Conservation (phyloP, 2,329 filamentous ascomycete genomes). For the Diaporthe helianthi region DNA sequence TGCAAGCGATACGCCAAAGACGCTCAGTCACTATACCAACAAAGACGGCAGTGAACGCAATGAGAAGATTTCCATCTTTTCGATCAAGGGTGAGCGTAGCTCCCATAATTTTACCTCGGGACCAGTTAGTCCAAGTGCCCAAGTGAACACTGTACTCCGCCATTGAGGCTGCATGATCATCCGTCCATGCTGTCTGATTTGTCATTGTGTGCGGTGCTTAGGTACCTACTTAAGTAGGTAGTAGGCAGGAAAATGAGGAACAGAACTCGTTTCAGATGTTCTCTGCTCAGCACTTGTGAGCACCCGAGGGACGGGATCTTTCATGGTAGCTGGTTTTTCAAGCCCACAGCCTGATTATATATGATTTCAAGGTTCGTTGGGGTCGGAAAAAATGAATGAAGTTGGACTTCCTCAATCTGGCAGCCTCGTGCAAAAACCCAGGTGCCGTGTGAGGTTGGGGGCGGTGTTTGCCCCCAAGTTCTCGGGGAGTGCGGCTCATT, state of each 20-base stretch:
- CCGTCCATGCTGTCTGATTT: background rate
- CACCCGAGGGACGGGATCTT: too few relatives aligned
- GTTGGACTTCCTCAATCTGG: too few relatives aligned
- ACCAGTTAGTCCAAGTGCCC: constrained; percentile 44
- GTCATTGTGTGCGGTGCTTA: background rate
- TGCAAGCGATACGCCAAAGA: constrained; percentile 38
- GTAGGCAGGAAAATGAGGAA: too few relatives aligned
- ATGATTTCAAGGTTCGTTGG: too few relatives aligned
- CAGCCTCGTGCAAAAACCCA: background rate
- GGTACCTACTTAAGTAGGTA: too few relatives aligned
- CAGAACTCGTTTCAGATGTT: too few relatives aligned
- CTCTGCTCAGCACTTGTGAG: too few relatives aligned
- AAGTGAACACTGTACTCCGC: background rate
- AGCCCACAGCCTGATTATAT: too few relatives aligned
- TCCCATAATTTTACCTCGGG: constrained; percentile 41
- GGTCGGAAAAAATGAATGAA: too few relatives aligned
- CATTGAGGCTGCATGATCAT: background rate
- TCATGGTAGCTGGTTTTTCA: too few relatives aligned
- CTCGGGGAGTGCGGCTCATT: background rate
- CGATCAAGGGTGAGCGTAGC: constrained; percentile 43
- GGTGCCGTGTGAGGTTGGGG: background rate
- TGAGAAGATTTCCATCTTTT: constrained; percentile 42
- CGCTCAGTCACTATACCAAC: constrained; percentile 38
- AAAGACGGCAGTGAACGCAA: constrained; percentile 46
- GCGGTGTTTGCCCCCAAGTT: background rate